Evolutionary conservation across 805 yeast species (phyloP).

Genomic region (Starmera quercuum): DNA sequence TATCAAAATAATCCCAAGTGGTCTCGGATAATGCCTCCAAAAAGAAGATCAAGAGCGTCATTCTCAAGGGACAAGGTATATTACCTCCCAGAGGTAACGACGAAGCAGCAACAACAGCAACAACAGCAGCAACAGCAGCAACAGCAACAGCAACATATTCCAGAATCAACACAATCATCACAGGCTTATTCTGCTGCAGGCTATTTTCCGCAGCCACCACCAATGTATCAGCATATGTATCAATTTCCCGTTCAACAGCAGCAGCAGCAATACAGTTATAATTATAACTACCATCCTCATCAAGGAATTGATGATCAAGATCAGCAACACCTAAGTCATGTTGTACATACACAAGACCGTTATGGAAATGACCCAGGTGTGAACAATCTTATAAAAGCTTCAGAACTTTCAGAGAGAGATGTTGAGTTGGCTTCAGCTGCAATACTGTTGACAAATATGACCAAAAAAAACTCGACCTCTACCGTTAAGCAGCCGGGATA

Average conservation of each 20-base stretch:
- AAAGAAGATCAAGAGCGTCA: not conserved
- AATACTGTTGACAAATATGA: not conserved
- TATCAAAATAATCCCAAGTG: not conserved
- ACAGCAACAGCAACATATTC: not conserved
- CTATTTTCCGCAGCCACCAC: not conserved
- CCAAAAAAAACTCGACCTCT: not conserved
- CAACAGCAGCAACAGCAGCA: not conserved
- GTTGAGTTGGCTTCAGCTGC: not conserved
- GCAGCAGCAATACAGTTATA: not conserved
- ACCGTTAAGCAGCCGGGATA: too few species aligned
- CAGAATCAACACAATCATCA: too few species aligned
- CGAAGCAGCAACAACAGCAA: conserved; percentile 3
- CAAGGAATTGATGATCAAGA: too few species aligned
- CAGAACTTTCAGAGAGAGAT: not conserved
- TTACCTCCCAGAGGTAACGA: conserved; percentile 2
- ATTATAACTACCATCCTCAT: not conserved
- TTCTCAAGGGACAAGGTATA: not conserved
- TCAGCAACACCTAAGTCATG: not conserved
- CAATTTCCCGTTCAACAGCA: not conserved
- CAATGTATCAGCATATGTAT: not conserved
- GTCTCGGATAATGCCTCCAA: not conserved
- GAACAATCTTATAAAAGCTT: too few species aligned
- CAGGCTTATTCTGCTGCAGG: too few species aligned
- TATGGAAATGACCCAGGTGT: too few species aligned
- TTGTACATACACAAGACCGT: too few species aligned